Percentiles rank a stretch among this genome's conserved stretches.
These are phyloP conservation scores for Diutina siamensis DNA, from an alignment of 1,139 yeast species.

Conservation along the genomic window DNA sequence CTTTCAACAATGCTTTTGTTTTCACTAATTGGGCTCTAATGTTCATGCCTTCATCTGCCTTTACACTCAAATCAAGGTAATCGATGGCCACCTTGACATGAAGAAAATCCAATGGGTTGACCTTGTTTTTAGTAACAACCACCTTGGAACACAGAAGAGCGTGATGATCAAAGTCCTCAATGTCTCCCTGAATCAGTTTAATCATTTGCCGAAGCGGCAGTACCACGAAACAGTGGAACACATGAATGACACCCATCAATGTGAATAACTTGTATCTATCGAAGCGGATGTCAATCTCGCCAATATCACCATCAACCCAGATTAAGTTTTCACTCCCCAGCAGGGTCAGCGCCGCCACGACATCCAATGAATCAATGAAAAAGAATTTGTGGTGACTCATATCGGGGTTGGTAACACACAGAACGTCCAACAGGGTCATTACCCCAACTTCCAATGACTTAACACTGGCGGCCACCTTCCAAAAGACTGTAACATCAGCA, in stretches of 20 bases:
- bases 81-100: conserved; percentile 14
- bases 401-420: neutral
- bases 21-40: conserved; percentile 3
- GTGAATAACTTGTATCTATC: conserved; percentile 42
- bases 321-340: neutral
- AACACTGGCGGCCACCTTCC: neutral
- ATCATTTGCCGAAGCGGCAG: conserved; percentile 27
- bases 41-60: neutral
- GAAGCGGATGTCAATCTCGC: conserved; percentile 19
- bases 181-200: conserved; percentile 21
- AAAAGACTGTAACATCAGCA: neutral
- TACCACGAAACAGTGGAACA: conserved; percentile 17
- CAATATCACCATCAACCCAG: neutral
- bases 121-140: neutral
- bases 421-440: neutral
- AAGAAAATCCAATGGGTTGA: conserved; percentile 9
- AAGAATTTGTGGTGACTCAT: conserved; percentile 9
- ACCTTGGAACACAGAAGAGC: conserved; percentile 11
- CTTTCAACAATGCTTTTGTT: conserved; percentile 25
- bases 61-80: conserved; percentile 15
- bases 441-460: neutral
- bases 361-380: conserved; percentile 15
- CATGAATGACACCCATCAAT: conserved; percentile 40
- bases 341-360: conserved; percentile 15
- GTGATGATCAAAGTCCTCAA: conserved; percentile 16